Percentiles rank a stretch among this genome's conserved stretches.
Evolutionary conservation across 192 early-diverging fungal species (phyloP).

Genomic region (Rhizoclosmatium globosum): DNA sequence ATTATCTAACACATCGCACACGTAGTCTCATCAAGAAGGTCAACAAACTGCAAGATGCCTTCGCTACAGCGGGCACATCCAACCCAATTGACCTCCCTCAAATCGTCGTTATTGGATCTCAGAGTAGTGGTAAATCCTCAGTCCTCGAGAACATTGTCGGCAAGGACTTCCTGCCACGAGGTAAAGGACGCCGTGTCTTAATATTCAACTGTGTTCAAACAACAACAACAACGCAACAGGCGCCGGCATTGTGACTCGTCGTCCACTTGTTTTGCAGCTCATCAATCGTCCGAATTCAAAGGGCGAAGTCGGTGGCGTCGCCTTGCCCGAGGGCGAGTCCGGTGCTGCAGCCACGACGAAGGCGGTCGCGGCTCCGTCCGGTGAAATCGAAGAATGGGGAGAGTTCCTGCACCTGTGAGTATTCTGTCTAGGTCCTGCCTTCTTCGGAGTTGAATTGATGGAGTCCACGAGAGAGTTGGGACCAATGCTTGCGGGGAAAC

Average conservation of each 20-base stretch:
- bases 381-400: conserved; percentile 93
- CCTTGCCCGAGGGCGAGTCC: conserved; percentile 42
- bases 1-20: background rate
- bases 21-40: conserved; percentile 38
- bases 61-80: conserved; percentile 52
- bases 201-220: background rate
- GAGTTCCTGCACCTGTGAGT: conserved; percentile 91
- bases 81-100: conserved; percentile 70
- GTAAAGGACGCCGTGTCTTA: conserved; percentile 20
- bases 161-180: conserved; percentile 96
- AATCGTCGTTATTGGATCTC: conserved; percentile 64
- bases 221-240: conserved; percentile 49
- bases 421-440: background rate
- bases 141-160: conserved; percentile 98
- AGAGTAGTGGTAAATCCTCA: conserved; percentile 86
- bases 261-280: conserved; percentile 96
- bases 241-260: conserved; percentile 95
- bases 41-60: conserved; percentile 63
- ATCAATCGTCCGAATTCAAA: conserved; percentile 88
- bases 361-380: conserved; percentile 33
- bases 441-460: background rate
- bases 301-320: conserved; percentile 63
- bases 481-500: too few relatives aligned
- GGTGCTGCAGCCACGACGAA: conserved; percentile 3
- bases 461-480: too few relatives aligned